A percentile compares a stretch with the other conserved stretches of the same genome.
These are phyloP conservation scores for Corniculantispora saksenae DNA, from an alignment of 2,329 filamentous ascomycete genomes.

Conservation along the genomic window DNA sequence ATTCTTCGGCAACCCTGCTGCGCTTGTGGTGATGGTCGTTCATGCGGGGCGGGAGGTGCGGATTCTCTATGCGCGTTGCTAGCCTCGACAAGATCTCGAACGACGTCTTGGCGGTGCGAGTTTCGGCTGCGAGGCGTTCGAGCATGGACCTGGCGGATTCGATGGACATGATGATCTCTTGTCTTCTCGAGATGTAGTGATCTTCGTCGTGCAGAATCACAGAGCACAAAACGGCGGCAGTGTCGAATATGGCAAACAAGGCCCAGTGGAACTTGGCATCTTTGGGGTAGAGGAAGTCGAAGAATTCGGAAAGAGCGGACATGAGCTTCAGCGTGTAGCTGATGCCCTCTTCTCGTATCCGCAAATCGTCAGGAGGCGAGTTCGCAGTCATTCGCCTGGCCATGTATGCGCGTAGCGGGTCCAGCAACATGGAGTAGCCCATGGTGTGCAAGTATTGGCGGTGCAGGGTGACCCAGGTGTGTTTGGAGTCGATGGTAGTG, in stretches of 20 bases:
- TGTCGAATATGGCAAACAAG: constrained; percentile 53
- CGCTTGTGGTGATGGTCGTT: constrained; percentile 20
- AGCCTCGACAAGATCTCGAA: constrained; percentile 35
- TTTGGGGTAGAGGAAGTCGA: constrained; percentile 18
- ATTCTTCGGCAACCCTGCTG: constrained; percentile 6
- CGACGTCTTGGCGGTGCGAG: constrained; percentile 34
- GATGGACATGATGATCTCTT: constrained; percentile 43
- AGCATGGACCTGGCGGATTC: constrained; percentile 37
- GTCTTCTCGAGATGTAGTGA: constrained; percentile 39
- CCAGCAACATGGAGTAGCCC: constrained; percentile 45
- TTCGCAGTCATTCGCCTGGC: constrained; percentile 35
- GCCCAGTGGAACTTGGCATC: constrained; percentile 52
- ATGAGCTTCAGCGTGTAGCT: constrained; percentile 46
- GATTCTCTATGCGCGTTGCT: constrained; percentile 25
- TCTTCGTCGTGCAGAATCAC: constrained; percentile 52
- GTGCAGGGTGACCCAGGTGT: constrained; percentile 47
- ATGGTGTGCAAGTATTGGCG: constrained; percentile 47
- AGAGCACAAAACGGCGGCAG: constrained; percentile 51
- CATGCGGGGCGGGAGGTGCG: neutral
- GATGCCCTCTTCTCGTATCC: constrained; percentile 44
- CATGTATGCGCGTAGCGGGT: constrained; percentile 49
- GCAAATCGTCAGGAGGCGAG: constrained; percentile 33
- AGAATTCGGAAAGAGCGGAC: constrained; percentile 33
- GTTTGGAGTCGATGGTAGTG: constrained; percentile 39
- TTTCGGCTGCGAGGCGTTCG: constrained; percentile 30